Percentiles rank a stretch among this genome's conserved stretches.
phyloP scores from a whole-genome alignment of 768 basidiomycete species.

The Cytidiella melzeri region DNA sequence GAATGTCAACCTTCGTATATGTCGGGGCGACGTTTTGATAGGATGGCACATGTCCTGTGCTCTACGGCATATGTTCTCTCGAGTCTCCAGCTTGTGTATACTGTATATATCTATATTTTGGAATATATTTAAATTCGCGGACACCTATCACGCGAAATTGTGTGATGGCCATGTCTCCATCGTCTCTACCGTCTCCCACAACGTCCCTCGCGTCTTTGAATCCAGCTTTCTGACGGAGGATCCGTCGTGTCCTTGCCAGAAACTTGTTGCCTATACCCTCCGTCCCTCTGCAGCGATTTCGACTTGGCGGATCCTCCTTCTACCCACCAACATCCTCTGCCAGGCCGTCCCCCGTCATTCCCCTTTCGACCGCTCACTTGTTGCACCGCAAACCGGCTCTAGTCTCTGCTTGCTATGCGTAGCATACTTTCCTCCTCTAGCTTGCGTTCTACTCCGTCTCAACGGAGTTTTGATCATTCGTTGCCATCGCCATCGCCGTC shows the following conservation, averaged over 20 bases:
- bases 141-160: neutral
- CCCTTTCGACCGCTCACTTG: constrained; percentile 12
- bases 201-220: neutral
- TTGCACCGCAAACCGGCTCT: too few species aligned
- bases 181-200: constrained; percentile 4
- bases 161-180: constrained; percentile 9
- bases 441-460: constrained; percentile 20
- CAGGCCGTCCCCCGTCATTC: constrained; percentile 7
- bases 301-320: constrained; percentile 50
- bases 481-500: constrained; percentile 22
- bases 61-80: neutral
- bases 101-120: neutral
- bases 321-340: constrained; percentile 13
- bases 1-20: constrained; percentile 47
- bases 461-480: constrained; percentile 21
- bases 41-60: constrained; percentile 16
- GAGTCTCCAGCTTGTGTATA: neutral
- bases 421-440: constrained; percentile 11
- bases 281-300: constrained; percentile 34
- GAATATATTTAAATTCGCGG: neutral
- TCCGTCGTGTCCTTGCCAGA: constrained; percentile 44
- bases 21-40: constrained; percentile 44
- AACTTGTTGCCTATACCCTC: constrained; percentile 40
- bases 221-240: constrained; percentile 26
- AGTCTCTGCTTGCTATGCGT: constrained; percentile 4